A percentile compares a stretch with the other conserved stretches of the same genome.
Conservation (phyloP, 2,329 filamentous ascomycete genomes). For the Hymenoscyphus occultus region DNA sequence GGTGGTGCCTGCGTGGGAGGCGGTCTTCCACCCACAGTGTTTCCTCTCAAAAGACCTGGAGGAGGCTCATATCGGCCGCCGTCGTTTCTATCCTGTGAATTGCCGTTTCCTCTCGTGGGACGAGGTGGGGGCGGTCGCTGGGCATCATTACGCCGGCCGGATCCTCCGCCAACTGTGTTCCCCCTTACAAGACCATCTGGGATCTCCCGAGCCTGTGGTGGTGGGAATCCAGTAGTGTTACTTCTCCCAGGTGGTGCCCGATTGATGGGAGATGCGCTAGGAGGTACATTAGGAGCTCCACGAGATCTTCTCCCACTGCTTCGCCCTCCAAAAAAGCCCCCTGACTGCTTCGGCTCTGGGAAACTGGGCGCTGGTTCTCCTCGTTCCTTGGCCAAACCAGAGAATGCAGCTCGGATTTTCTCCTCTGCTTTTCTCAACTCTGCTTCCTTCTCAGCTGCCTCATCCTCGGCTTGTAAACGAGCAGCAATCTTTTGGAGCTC, state of each 20-base stretch:
- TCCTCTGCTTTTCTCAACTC: constrained; percentile 13
- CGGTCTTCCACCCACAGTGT: neutral
- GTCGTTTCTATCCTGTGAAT: neutral
- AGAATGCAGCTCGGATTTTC: constrained; percentile 14
- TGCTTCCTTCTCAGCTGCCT: constrained; percentile 8
- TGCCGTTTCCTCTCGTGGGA: neutral
- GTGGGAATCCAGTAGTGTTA: neutral
- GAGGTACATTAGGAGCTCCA: neutral
- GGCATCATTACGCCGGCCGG: neutral
- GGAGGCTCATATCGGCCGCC: neutral
- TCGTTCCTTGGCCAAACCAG: constrained; percentile 12
- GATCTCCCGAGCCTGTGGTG: neutral
- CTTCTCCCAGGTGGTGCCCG: neutral
- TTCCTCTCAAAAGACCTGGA: neutral
- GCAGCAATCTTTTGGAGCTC: constrained; percentile 3
- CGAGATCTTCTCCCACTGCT: neutral
- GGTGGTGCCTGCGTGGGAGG: neutral
- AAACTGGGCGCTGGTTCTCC: neutral
- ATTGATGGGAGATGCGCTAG: neutral
- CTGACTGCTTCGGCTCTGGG: neutral
- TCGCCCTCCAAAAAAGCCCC: neutral
- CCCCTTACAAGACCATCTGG: neutral
- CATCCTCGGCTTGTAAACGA: constrained; percentile 6
- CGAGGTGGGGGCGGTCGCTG: neutral
- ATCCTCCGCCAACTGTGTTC: neutral